phyloP scores from a whole-genome alignment of 2,329 filamentous ascomycete species.

The Hymenoscyphus occultus region DNA sequence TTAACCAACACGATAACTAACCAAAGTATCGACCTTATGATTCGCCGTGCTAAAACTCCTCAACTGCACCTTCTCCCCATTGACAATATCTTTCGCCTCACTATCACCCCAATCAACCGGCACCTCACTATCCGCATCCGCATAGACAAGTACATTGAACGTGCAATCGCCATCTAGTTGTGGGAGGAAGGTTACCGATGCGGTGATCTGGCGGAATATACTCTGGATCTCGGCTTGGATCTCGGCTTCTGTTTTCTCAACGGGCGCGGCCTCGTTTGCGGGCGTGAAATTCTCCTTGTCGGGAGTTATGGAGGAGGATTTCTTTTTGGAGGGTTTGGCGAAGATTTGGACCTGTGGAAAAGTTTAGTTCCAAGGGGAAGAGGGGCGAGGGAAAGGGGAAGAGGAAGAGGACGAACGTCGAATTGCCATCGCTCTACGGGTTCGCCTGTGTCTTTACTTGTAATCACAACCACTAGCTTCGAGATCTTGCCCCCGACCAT shows the following conservation, averaged over 20 bases:
- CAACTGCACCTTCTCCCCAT: slow-evolving; percentile 92
- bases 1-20: slow-evolving; percentile 72
- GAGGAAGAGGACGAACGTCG: slow-evolving; percentile 56
- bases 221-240: slow-evolving; percentile 96
- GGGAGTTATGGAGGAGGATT: slow-evolving; percentile 47
- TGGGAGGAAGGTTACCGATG: slow-evolving; percentile 92
- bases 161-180: slow-evolving; percentile 94
- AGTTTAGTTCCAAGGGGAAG: not conserved
- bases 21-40: slow-evolving; percentile 90
- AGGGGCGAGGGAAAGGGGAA: not conserved
- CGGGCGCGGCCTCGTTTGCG: slow-evolving; percentile 43
- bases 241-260: slow-evolving; percentile 84
- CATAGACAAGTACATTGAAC: slow-evolving; percentile 97
- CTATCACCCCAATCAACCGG: slow-evolving; percentile 98
- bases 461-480: slow-evolving; percentile 94
- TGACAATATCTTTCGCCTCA: slow-evolving; percentile 90
- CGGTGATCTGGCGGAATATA: slow-evolving; percentile 96
- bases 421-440: slow-evolving; percentile 98
- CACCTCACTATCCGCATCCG: slow-evolving; percentile 93
- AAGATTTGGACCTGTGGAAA: slow-evolving; percentile 52
- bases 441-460: slow-evolving; percentile 93
- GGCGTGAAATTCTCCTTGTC: slow-evolving; percentile 70
- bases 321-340: slow-evolving; percentile 44
- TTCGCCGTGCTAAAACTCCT: slow-evolving; percentile 94
- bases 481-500: slow-evolving; percentile 97